These are phyloP conservation scores for Solanum bulbocastanum DNA, from an alignment of 257 asterid species.

Conservation along the genomic window DNA sequence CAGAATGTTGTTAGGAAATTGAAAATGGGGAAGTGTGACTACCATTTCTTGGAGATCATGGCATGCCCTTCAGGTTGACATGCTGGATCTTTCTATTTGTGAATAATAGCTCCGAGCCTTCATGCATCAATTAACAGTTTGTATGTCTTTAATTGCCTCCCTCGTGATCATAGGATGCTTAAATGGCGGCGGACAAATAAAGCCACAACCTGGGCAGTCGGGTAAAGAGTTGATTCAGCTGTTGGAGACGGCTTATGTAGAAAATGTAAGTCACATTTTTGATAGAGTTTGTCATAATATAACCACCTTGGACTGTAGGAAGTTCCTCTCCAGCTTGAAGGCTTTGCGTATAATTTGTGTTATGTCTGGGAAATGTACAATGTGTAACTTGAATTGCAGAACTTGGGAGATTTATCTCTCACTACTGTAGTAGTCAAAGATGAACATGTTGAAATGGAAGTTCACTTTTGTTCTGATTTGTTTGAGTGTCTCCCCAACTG, in stretches of 20 bases:
- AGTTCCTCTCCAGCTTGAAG: not conserved
- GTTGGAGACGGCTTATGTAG: constrained; percentile 66
- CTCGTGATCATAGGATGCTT: constrained; percentile 59
- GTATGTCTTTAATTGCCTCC: not conserved
- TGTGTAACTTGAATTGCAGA: not conserved
- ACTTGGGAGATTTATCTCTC: not conserved
- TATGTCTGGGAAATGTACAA: not conserved
- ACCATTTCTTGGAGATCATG: constrained; percentile 91
- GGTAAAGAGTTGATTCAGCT: constrained; percentile 64
- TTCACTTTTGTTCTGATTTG: not conserved
- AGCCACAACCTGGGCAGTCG: constrained; percentile 71
- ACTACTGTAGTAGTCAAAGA: not conserved
- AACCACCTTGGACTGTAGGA: not conserved
- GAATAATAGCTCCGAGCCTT: not conserved
- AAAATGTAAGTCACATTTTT: constrained; percentile 50
- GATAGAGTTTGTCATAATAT: not conserved
- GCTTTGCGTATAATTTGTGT: not conserved
- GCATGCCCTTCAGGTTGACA: constrained; percentile 93
- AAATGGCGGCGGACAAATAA: constrained; percentile 97
- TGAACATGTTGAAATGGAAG: not conserved
- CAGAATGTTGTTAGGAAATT: constrained; percentile 81
- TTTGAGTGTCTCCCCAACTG: not conserved
- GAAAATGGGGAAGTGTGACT: constrained; percentile 81
- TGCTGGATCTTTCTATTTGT: not conserved
- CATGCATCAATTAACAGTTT: not conserved